Conservation (phyloP, 768 basidiomycete genomes). For the Sarcomyxa edulis region DNA sequence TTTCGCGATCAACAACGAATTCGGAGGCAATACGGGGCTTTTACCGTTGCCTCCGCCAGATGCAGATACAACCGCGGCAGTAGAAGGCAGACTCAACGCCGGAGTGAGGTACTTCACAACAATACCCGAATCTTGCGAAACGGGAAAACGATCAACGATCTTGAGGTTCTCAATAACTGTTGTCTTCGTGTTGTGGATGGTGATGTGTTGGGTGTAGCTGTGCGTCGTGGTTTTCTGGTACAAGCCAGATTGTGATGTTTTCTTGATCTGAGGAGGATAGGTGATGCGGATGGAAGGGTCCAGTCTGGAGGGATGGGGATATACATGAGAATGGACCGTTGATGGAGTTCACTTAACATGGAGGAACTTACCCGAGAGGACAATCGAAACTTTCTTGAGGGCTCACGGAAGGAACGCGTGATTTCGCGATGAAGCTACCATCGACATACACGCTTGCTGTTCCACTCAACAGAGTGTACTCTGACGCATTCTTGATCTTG, state of each 20-base stretch:
- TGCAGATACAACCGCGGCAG: background rate
- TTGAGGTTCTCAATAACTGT: conserved; percentile 22
- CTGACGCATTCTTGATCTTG: conserved; percentile 47
- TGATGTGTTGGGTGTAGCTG: conserved; percentile 30
- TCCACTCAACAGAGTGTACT: conserved; percentile 46
- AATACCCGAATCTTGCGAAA: conserved; percentile 34
- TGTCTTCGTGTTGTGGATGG: conserved; percentile 31
- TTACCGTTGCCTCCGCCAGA: conserved; percentile 7
- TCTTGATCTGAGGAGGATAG: conserved; percentile 30
- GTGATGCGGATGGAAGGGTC: too few relatives aligned
- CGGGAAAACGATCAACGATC: conserved; percentile 34
- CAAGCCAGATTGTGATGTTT: conserved; percentile 26
- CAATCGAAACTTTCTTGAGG: conserved; percentile 41
- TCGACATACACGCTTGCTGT: conserved; percentile 48
- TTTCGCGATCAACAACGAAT: conserved; percentile 20
- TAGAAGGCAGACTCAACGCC: conserved; percentile 15
- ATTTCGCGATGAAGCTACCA: conserved; percentile 49
- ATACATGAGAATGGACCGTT: conserved; percentile 16
- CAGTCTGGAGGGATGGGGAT: conserved; percentile 34
- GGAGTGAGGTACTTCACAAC: conserved; percentile 36
- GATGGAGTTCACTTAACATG: background rate
- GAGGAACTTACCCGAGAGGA: conserved; percentile 34
- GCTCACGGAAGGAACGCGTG: conserved; percentile 33
- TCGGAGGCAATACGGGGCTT: conserved; percentile 10
- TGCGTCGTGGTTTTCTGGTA: conserved; percentile 26